Conservation (phyloP, 1,284 basidiomycete genomes). For the Pseudozyma sp. region DNA sequence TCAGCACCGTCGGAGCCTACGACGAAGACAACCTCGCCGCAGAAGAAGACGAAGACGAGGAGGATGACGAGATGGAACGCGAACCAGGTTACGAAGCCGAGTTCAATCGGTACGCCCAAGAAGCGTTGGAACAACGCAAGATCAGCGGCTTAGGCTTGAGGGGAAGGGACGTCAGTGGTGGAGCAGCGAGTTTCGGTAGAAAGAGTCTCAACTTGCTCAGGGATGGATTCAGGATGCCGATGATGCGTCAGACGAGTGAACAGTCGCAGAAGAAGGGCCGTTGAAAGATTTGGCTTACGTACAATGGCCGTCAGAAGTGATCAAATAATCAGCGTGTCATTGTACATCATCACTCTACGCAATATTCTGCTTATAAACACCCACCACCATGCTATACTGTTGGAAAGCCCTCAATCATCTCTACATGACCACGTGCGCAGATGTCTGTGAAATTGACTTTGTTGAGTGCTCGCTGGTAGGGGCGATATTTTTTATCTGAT, state of each 20-base stretch:
- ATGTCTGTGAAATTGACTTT: too few species aligned
- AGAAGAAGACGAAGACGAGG: conserved; percentile 27
- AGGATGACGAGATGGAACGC: conserved; percentile 47
- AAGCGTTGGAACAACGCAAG: conserved; percentile 25
- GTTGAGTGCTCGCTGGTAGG: too few species aligned
- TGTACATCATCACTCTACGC: too few species aligned
- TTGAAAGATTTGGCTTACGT: too few species aligned
- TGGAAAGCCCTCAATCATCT: too few species aligned
- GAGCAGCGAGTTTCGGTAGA: conserved; percentile 30
- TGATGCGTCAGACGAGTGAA: conserved; percentile 6
- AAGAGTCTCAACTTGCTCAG: conserved; percentile 47
- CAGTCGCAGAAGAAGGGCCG: background rate
- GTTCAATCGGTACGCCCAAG: conserved; percentile 43
- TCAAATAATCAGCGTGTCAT: too few species aligned
- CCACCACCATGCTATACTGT: too few species aligned
- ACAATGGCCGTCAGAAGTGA: too few species aligned
- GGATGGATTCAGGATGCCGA: conserved; percentile 40
- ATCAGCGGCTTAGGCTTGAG: conserved; percentile 4
- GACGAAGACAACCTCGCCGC: too few species aligned
- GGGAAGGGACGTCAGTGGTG: conserved; percentile 9
- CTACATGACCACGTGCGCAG: too few species aligned
- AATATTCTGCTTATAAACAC: too few species aligned
- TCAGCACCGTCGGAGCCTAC: conserved; percentile 16
- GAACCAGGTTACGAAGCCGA: conserved; percentile 48
- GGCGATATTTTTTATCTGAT: too few species aligned